Evolutionary conservation across 345 rosid genomes (phyloP), one percentile per base, ranked within the genome.

Genomic region (Acer saccharum): DNA sequence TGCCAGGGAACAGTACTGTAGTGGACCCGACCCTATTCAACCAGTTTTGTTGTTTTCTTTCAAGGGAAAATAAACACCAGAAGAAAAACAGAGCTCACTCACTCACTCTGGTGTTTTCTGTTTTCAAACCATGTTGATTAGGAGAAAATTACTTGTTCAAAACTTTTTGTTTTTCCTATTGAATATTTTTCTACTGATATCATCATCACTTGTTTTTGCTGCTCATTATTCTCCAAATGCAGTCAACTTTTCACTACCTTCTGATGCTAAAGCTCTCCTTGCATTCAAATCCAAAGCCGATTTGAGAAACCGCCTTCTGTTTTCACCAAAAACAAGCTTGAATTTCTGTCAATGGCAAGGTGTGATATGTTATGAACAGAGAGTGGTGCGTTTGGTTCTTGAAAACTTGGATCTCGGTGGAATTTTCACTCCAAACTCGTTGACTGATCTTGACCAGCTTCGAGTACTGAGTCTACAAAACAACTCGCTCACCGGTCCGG

Each of bases 391-490:
- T 50, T 85, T 93, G 27, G 86, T 92, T 70, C 69, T 92, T 46
- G 91, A 89, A 57, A 86, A 74, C 78, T 74, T 87, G 4, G 83
- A 81, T 75, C 95, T 92, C 50, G 90, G 90, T 65, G 99, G 99
- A 73, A 65, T 77, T 73, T 77, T 95, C 75, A 72, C 85, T 77
- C 79, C 91, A 58, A 71, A 83, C 85, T 85, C 97, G 3, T 65
- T 95, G 75, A 81, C 89, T 61, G 81, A 76, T 44, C 97, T 95
- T 58, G 93, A 84, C 85, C 93, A 95, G 88, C 97, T 95, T 25
- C 93, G 99, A 4, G 98, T 95, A 68, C 88, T 95, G 58, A 86
- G 95, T 78, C 96, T 95, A 35, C 93, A 91, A 58, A 93, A 90
- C 91, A 86, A 72, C 87, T 93, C 98, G 7, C 90, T 95, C 74